Evolutionary conservation across 352 stramenopile species (phyloP), one percentile per base, ranked within the genome.

Genomic region (Pythium pyrilobum): DNA sequence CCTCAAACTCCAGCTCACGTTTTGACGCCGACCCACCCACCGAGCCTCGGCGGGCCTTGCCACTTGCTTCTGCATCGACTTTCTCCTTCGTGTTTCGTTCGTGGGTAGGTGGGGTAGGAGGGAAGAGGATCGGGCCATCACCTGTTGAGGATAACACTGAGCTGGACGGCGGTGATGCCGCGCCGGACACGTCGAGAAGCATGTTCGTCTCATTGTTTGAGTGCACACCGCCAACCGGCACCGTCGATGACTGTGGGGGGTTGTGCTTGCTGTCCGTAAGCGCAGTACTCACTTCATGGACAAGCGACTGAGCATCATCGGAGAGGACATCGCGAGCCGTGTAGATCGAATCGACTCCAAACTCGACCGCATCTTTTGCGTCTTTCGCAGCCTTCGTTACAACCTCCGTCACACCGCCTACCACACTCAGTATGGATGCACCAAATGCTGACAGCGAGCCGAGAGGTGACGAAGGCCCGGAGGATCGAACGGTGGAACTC

Each of bases 371-470:
- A 28, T 89, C 79, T 58, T 89, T 90, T 21, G 81, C 81, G 29
- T 87, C 76, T 45, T 85, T 82, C 7, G 82, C 81, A 0, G 76
- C 82, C 50, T 87, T 87, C 15, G 86, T 66, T 15, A 92, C 76
- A 38, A 84, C 70, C 13, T 79, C 80, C 11, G 80, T 78, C 15
- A 90, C 72, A 10, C 77, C 80, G 23, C 81, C 76, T 34, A 89
- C 76, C 16, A 77, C 74, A 47, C 67, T 89, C 28, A 87, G 57
- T 24, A 91, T 47, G 21, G 75, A 89, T 13, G 64, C 65, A 8
- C 80, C 80, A 48, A 90, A 70, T 7, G 45, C 57, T 4, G 75
- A 79, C 40, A 75, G 75, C 12, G 64, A 58, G 34, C 62, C 76
- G 13, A 80, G 50, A 38, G 66, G 71, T 8, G 74, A 75, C 24